Percentiles rank a stretch among this genome's conserved stretches.
Evolutionary conservation across 805 yeast species (phyloP).

Genomic region (Starmera pachycereana): DNA sequence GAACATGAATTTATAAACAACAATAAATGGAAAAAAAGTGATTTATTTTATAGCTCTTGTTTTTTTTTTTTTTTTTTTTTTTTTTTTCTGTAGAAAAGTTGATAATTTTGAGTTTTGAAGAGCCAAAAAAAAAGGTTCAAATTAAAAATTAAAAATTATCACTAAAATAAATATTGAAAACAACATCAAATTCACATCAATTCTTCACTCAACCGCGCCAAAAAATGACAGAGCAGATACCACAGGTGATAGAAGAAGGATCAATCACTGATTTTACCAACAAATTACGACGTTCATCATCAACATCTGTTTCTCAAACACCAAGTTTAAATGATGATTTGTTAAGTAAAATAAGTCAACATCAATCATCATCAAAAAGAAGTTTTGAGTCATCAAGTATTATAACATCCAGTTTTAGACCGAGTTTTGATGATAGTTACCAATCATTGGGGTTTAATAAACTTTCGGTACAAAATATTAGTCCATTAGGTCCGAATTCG

Average conservation of each 20-base stretch:
- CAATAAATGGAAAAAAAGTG: too few relatives aligned
- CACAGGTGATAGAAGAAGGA: not conserved
- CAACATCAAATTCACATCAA: not conserved
- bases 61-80: too few relatives aligned
- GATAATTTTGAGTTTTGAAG: too few relatives aligned
- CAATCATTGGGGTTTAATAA: constrained; percentile 30
- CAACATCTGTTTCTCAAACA: constrained; percentile 6
- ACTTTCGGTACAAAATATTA: constrained; percentile 27
- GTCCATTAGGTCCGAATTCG: constrained; percentile 65
- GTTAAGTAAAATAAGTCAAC: constrained; percentile 16
- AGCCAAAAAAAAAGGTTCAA: too few relatives aligned
- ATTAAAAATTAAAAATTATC: too few relatives aligned
- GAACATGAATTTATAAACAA: constrained; percentile 1
- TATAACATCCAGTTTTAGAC: constrained; percentile 19
- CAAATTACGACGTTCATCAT: constrained; percentile 7
- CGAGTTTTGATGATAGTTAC: constrained; percentile 24
- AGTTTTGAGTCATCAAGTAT: constrained; percentile 23
- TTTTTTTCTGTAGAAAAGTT: too few relatives aligned
- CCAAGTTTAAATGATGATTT: constrained; percentile 24
- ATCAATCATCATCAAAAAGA: constrained; percentile 14
- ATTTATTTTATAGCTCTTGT: too few relatives aligned
- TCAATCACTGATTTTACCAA: not conserved
- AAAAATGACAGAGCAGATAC: not conserved
- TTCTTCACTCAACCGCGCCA: too few relatives aligned
- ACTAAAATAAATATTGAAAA: too few relatives aligned